Conservation (phyloP, 2,329 filamentous ascomycete genomes). For the Pseudocercospora fuligena region DNA sequence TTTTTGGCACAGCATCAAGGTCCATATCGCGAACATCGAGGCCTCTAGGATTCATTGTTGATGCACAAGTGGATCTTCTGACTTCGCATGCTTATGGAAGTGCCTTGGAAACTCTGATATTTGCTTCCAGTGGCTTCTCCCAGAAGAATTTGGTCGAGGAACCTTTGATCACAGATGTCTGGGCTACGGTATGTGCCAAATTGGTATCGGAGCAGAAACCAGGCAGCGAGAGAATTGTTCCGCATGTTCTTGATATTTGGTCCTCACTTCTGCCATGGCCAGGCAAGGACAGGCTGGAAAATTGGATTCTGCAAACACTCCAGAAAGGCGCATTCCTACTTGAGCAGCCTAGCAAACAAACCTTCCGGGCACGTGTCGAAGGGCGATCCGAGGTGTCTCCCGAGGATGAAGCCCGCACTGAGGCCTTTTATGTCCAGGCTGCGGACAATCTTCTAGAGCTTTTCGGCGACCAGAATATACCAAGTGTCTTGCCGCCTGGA, state of each 20-base stretch:
- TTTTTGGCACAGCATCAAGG: constrained; percentile 64
- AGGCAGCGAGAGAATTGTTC: constrained; percentile 78
- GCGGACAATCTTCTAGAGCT: constrained; percentile 82
- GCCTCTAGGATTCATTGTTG: constrained; percentile 36
- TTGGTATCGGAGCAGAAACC: constrained; percentile 78
- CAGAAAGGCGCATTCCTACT: constrained; percentile 91
- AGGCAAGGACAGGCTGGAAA: constrained; percentile 85
- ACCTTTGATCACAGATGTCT: constrained; percentile 81
- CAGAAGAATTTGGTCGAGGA: constrained; percentile 55
- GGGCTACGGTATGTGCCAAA: constrained; percentile 85
- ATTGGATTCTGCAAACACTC: constrained; percentile 92
- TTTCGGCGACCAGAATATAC: constrained; percentile 76
- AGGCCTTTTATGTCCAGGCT: constrained; percentile 85
- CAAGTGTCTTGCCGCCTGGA: constrained; percentile 83
- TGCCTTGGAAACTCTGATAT: constrained; percentile 36
- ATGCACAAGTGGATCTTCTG: constrained; percentile 35
- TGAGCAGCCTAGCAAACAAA: constrained; percentile 75
- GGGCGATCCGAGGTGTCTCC: constrained; percentile 70
- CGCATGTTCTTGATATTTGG: constrained; percentile 86
- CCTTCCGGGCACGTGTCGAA: constrained; percentile 69
- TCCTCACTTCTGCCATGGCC: constrained; percentile 86
- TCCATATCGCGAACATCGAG: constrained; percentile 47
- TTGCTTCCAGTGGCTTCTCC: constrained; percentile 50
- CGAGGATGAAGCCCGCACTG: constrained; percentile 79
- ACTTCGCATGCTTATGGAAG: constrained; percentile 32